Conservation (phyloP, 2,329 filamentous ascomycete genomes). For the Knoxdaviesia proteae region DNA sequence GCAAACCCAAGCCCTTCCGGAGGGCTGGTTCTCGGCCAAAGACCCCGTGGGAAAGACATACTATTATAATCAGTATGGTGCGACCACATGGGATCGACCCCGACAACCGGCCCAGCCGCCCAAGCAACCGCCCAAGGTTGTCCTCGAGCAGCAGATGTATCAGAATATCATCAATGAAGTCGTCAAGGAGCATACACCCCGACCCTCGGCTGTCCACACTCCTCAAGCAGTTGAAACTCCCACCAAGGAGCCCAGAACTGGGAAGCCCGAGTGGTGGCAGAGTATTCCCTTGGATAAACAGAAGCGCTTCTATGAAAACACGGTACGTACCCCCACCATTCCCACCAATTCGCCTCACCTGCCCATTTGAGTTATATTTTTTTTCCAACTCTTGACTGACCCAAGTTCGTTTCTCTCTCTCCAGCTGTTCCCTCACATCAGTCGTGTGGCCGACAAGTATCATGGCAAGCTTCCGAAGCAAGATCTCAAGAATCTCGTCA, state of each 20-base stretch:
- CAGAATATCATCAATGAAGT: slow-evolving; percentile 76
- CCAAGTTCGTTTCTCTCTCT: not conserved
- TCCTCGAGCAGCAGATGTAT: slow-evolving; percentile 47
- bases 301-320: slow-evolving; percentile 88
- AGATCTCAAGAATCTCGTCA: slow-evolving; percentile 39
- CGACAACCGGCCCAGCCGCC: slow-evolving; percentile 45
- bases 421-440: slow-evolving; percentile 67
- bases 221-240: slow-evolving; percentile 46
- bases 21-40: slow-evolving; percentile 69
- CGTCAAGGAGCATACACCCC: slow-evolving; percentile 38
- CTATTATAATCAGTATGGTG: slow-evolving; percentile 63
- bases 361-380: not conserved
- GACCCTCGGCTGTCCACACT: slow-evolving; percentile 17
- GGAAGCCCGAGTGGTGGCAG: slow-evolving; percentile 39
- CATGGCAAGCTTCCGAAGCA: slow-evolving; percentile 73
- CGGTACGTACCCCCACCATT: slow-evolving; percentile 32
- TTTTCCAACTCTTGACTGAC: not conserved
- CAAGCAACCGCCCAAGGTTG: slow-evolving; percentile 36
- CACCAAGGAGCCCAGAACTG: slow-evolving; percentile 36
- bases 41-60: slow-evolving; percentile 55
- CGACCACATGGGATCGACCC: slow-evolving; percentile 66
- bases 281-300: slow-evolving; percentile 59
- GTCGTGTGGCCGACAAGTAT: slow-evolving; percentile 71
- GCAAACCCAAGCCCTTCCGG: slow-evolving; percentile 34
- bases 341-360: not conserved